Percentiles rank a stretch among this genome's conserved stretches.
phyloP scores from a whole-genome alignment of 192 early-diverging fungal species.

The Phycomyces blakesleeanus region DNA sequence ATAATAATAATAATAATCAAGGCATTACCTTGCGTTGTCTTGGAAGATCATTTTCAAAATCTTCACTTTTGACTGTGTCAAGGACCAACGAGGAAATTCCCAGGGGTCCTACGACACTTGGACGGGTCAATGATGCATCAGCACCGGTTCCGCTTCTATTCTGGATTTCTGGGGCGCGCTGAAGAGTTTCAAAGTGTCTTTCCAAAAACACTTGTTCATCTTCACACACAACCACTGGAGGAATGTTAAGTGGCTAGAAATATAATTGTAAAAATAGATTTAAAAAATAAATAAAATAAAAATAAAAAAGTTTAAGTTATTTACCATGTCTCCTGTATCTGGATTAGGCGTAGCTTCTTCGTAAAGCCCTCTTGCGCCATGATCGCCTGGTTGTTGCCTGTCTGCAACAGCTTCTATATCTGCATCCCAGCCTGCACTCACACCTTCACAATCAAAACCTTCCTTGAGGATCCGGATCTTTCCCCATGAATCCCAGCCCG shows the following conservation, averaged over 20 bases:
- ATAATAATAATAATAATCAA: too few species aligned
- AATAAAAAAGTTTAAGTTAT: neutral
- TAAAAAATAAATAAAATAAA: too few species aligned
- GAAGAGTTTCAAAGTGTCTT: conserved; percentile 68
- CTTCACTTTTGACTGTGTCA: conserved; percentile 11
- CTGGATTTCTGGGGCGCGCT: conserved; percentile 52
- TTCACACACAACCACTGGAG: conserved; percentile 69
- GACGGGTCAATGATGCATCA: conserved; percentile 30
- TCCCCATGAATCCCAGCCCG: conserved; percentile 91
- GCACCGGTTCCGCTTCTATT: conserved; percentile 33
- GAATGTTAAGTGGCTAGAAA: conserved; percentile 53
- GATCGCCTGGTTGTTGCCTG: conserved; percentile 27
- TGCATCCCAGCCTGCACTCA: conserved; percentile 58
- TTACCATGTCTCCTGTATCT: conserved; percentile 42
- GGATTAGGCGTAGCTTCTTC: conserved; percentile 56
- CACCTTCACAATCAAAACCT: conserved; percentile 65
- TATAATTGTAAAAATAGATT: neutral
- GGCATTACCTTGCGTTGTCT: conserved; percentile 7
- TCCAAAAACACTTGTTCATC: conserved; percentile 89
- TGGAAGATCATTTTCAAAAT: conserved; percentile 20
- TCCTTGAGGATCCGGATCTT: conserved; percentile 77
- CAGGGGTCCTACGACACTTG: conserved; percentile 51
- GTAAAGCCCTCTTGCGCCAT: conserved; percentile 54
- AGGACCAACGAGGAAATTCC: conserved; percentile 21
- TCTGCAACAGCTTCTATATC: conserved; percentile 40